A percentile compares a stretch with the other conserved stretches of the same genome.
Conservation (phyloP, 306 rosid genomes). For the Prunus armeniaca region DNA sequence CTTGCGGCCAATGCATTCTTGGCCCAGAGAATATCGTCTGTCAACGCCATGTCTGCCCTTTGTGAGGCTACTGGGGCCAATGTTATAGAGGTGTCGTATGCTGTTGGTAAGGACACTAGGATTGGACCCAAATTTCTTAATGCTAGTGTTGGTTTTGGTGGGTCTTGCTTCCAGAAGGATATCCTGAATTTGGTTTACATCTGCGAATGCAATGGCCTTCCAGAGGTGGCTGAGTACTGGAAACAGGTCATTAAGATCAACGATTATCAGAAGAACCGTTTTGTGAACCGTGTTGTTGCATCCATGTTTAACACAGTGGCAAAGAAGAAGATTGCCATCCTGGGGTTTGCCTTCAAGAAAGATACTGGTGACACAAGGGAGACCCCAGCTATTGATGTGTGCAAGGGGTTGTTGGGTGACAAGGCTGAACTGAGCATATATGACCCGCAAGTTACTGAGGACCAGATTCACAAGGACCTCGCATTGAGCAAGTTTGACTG, state of each 20-base stretch:
- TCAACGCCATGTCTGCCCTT: conserved; percentile 93
- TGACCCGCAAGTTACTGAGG: conserved; percentile 82
- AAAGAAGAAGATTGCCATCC: conserved; percentile 68
- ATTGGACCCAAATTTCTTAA: conserved; percentile 90
- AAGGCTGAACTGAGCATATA: conserved; percentile 78
- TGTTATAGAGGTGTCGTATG: conserved; percentile 66
- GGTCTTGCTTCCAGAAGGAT: conserved; percentile 96
- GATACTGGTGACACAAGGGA: conserved; percentile 94
- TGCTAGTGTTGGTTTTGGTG: conserved; percentile 96
- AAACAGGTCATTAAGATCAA: conserved; percentile 95
- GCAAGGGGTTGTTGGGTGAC: conserved; percentile 82
- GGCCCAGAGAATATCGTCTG: conserved; percentile 95
- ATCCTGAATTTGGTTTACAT: conserved; percentile 86
- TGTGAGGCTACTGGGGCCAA: conserved; percentile 98
- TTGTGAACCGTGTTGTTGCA: conserved; percentile 83
- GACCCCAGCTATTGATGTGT: conserved; percentile 90
- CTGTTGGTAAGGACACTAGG: conserved; percentile 89
- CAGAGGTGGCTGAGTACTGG: conserved; percentile 98
- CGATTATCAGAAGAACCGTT: conserved; percentile 88
- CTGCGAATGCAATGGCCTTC: conserved; percentile 94
- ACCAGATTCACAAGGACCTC: conserved; percentile 86
- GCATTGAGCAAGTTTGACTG: conserved; percentile 81
- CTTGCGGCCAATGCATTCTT: conserved; percentile 96
- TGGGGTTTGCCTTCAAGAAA: conserved; percentile 97
- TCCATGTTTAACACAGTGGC: conserved; percentile 95